Evolutionary conservation across 2,329 filamentous ascomycete genomes (phyloP), one percentile per base, ranked within the genome.

Genomic region (Alternaria triticimaculans): DNA sequence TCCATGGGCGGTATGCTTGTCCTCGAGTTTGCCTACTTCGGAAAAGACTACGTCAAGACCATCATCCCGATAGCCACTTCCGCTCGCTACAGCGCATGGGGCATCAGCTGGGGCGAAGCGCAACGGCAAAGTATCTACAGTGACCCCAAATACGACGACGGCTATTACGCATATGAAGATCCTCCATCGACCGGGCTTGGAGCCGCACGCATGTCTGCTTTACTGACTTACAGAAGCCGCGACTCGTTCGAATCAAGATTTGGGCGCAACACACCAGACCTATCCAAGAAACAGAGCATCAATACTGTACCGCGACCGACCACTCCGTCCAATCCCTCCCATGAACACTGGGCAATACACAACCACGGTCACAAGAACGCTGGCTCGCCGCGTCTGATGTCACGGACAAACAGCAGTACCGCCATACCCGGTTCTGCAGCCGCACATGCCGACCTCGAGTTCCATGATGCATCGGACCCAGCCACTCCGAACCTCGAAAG

Each of bases 241-340:
- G 95, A 99, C 82, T 98, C 96, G 0, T 99, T 99, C 72, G 96
- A 99, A 83, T 89, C 94, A 18, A 90, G 96, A 5, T 99, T 99
- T 76, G 96, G 96, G 18, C 89, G 96, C 62, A 98, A 97, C 78
- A 95, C 89, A 3, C 94, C 94, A 1, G 94, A 98, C 76, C 89
- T 94, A 0, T 91, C 91, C 6, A 92, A 91, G 77, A 87, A 89
- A 60, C 93, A 97, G 79, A 93, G 90, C 49, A 97, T 97, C 74
- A 92, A 92, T 67, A 91, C 90, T 62, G 83, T 84, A 8, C 84
- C 87, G 43, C 85, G 87, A 20, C 82, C 85, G 3, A 66, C 67
- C 6, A 80, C 78, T 5, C 78, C 80, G 8, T 74, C 70, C 3
- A 79, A 81, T 63, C 69, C 63, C 7, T 68, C 64, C 4, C 76